Percentiles rank a stretch among this genome's conserved stretches.
These are phyloP conservation scores for Nannizzia gypsea DNA, from an alignment of 2,329 filamentous ascomycete genomes.

Conservation along the genomic window DNA sequence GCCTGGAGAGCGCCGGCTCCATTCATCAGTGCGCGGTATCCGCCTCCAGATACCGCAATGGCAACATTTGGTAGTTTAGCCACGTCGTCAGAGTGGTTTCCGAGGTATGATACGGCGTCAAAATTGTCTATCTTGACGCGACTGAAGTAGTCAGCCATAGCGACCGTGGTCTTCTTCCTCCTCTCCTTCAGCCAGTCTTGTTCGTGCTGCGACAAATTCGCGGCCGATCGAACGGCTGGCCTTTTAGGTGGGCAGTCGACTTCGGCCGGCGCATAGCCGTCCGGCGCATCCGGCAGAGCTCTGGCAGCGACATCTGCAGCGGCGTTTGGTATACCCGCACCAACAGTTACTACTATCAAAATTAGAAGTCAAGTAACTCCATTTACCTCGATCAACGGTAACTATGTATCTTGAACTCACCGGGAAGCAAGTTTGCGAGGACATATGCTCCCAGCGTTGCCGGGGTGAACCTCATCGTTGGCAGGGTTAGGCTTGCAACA, in stretches of 20 bases:
- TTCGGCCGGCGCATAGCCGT: constrained; percentile 58
- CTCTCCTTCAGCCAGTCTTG: constrained; percentile 60
- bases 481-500: not conserved
- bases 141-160: constrained; percentile 62
- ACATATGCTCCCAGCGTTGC: not conserved
- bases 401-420: not conserved
- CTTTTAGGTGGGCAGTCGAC: constrained; percentile 58
- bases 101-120: constrained; percentile 62
- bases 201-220: constrained; percentile 55
- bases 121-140: constrained; percentile 66
- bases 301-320: constrained; percentile 16
- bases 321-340: not conserved
- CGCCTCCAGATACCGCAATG: constrained; percentile 70
- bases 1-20: constrained; percentile 69
- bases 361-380: not conserved
- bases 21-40: constrained; percentile 75
- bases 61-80: constrained; percentile 55
- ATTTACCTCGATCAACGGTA: no score
- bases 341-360: not conserved
- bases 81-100: constrained; percentile 44
- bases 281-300: constrained; percentile 44
- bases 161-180: constrained; percentile 58
- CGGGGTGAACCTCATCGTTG: not conserved
- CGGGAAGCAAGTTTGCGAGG: not conserved
- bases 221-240: constrained; percentile 56